phyloP scores from a whole-genome alignment of 2,329 filamentous ascomycete species.

The Aureobasidium sp. region DNA sequence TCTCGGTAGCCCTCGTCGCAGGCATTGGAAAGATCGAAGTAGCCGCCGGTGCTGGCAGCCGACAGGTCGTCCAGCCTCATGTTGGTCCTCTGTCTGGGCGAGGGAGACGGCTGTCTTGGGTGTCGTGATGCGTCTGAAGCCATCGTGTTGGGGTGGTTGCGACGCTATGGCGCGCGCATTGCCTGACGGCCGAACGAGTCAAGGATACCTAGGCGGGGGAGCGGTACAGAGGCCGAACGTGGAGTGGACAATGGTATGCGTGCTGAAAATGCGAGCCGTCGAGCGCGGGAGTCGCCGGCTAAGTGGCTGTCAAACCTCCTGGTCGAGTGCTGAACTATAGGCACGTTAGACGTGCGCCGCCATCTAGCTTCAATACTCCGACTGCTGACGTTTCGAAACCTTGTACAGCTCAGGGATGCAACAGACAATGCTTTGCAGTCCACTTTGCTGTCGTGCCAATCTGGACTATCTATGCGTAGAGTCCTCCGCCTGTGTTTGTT shows the following conservation, averaged over 20 bases:
- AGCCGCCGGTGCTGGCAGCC: constrained; percentile 3
- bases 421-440: neutral
- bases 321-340: neutral
- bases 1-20: constrained; percentile 16
- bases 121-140: neutral
- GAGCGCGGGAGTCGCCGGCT: neutral
- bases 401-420: neutral
- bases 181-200: neutral
- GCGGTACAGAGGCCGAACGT: neutral
- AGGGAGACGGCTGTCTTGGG: neutral
- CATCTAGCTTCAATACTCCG: neutral
- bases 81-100: constrained; percentile 5
- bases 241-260: neutral
- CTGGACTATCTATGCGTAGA: no score
- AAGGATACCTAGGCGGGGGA: no score
- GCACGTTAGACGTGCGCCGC: neutral
- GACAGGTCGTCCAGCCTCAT: neutral
- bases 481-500: neutral
- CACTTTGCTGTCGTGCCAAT: neutral
- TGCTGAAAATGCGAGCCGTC: neutral
- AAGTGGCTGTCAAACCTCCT: neutral
- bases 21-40: constrained; percentile 16
- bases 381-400: neutral
- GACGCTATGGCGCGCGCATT: constrained; percentile 14
- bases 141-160: neutral